These are phyloP conservation scores for Flaveria floridana DNA, from an alignment of 140 eudicot genomes.

Conservation along the genomic window DNA sequence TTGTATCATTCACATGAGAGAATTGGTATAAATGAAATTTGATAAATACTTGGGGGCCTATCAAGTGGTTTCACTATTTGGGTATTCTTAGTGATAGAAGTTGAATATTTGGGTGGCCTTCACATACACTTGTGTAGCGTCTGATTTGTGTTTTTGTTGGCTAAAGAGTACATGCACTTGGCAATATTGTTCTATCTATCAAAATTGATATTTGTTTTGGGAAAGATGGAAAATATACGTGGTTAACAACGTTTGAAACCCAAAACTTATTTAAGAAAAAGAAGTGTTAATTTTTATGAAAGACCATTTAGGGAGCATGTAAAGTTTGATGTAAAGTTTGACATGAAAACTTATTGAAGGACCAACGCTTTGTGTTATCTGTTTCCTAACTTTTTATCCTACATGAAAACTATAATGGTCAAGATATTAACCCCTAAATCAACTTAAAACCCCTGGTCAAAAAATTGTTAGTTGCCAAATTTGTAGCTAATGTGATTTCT, in stretches of 20 bases:
- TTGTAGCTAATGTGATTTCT: slow-evolving; percentile 28
- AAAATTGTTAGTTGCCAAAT: neutral
- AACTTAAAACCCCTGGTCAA: neutral
- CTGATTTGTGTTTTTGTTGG: neutral
- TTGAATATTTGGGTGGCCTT: neutral
- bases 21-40: neutral
- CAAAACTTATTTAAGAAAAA: neutral
- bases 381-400: neutral
- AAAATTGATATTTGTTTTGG: neutral
- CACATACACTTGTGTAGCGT: neutral
- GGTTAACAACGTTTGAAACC: neutral
- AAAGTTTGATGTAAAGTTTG: neutral
- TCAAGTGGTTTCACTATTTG: neutral
- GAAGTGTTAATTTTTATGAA: neutral
- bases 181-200: neutral
- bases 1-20: neutral
- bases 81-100: neutral
- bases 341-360: neutral
- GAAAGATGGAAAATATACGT: neutral
- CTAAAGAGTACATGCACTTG: neutral
- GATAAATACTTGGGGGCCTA: neutral
- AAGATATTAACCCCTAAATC: neutral
- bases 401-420: slow-evolving; percentile 1
- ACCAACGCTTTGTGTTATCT: neutral
- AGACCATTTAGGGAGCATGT: neutral